Evolutionary conservation across 2,329 filamentous ascomycete species (phyloP), one percentile per base, ranked within the genome.

Genomic region (Talaromyces sp.): DNA sequence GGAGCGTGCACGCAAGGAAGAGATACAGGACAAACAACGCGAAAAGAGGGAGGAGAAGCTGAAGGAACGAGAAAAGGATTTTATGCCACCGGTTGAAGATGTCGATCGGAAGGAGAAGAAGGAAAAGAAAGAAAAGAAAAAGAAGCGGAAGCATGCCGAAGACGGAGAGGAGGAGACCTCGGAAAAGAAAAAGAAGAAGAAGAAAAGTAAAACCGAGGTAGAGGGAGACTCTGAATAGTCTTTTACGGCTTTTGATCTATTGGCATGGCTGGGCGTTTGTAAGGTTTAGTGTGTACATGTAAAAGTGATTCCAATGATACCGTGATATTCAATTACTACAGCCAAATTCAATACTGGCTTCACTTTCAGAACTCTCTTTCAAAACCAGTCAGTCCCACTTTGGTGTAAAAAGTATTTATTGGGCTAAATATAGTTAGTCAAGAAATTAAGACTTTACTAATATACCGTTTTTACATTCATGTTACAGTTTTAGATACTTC

Each of bases 1-100:
- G 82, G 91, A 96, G 70, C 84, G 93, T 63, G 89, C 88, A 58
- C 86, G 82, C 53, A 87, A 89, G 76, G 89, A 93, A 72, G 89
- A 91, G 70, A 82, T 91, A 66, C 84, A 91, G 71, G 91, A 96
- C 74, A 88, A 89, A 76, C 93, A 96, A 79, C 89, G 86, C 77
- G 82, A 86, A 76, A 93, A 93, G 81, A 93, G 92, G 82, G 89
- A 89, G 65, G 91, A 96, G 75, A 96, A 91, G 83, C 84, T 89
- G 78, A 89, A 88, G 75, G 90, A 95, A 79, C 83, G 92, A 62
- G 88, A 91, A 74, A 87, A 89, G 73, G 91, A 95, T 59, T 98
- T 93, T 75, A 84, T 96, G 60, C 88, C 93, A 8, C 95, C 95
- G 5, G 87, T 90, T 70, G 95, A 98, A 76, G 81, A 82, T 70